A percentile compares a stretch with the other conserved stretches of the same genome.
Evolutionary conservation across 306 rosid species (phyloP).

Genomic region (Bauhinia variegata): DNA sequence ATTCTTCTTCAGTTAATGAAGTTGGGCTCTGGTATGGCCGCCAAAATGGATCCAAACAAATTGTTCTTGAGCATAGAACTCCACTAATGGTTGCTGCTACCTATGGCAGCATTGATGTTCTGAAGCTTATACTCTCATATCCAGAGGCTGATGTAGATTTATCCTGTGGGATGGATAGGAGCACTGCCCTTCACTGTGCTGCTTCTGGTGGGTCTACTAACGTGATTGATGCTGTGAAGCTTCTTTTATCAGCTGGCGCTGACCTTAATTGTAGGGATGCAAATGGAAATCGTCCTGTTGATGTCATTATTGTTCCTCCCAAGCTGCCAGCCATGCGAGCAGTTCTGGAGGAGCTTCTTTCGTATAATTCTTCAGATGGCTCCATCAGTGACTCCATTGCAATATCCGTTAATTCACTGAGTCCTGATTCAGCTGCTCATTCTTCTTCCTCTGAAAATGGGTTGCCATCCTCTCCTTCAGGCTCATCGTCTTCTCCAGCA

Average conservation of each 20-base stretch:
- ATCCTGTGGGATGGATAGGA: conserved; percentile 62
- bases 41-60: conserved; percentile 66
- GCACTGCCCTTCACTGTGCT: conserved; percentile 95
- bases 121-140: conserved; percentile 61
- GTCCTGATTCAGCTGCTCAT: conserved; percentile 53
- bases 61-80: conserved; percentile 72
- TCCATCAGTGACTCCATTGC: conserved; percentile 48
- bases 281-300: conserved; percentile 68
- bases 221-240: conserved; percentile 57
- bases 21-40: conserved; percentile 80
- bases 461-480: conserved; percentile 57
- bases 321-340: conserved; percentile 50
- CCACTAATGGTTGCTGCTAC: conserved; percentile 91
- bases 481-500: conserved; percentile 55
- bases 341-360: conserved; percentile 61
- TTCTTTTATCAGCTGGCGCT: conserved; percentile 78
- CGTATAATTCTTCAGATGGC: conserved; percentile 46
- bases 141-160: conserved; percentile 64
- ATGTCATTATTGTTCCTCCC: conserved; percentile 74
- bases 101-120: conserved; percentile 73
- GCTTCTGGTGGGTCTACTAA: conserved; percentile 77
- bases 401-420: conserved; percentile 42
- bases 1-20: conserved; percentile 54
- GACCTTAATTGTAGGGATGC: conserved; percentile 57
- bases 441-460: conserved; percentile 62